Evolutionary conservation across 768 basidiomycete genomes (phyloP).

Genomic region (Boletus sp.): DNA sequence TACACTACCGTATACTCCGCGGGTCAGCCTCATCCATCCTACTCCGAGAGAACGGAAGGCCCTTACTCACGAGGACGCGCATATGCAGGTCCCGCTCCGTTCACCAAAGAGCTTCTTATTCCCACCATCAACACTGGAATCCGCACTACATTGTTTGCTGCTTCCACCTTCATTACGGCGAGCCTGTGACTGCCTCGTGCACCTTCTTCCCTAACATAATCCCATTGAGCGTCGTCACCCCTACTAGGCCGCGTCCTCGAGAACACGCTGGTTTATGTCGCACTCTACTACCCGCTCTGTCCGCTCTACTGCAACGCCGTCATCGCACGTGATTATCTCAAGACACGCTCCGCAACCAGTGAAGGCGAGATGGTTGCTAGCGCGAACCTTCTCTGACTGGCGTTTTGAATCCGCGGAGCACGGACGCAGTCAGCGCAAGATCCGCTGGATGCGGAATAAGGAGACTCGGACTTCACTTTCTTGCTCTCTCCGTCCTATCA

Average conservation of each 20-base stretch:
- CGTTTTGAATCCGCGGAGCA: background rate
- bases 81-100: background rate
- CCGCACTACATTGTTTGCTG: slow-evolving; percentile 12
- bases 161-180: background rate
- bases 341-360: background rate
- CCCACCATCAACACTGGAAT: slow-evolving; percentile 10
- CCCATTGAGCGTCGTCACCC: background rate
- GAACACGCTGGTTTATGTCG: slow-evolving; percentile 3
- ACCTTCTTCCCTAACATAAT: background rate
- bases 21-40: background rate
- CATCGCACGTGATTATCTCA: slow-evolving; percentile 5
- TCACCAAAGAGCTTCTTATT: slow-evolving; percentile 8
- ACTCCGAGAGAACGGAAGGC: background rate
- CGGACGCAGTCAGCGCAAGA: background rate
- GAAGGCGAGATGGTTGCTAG: background rate
- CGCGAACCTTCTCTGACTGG: background rate
- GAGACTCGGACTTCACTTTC: background rate
- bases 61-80: background rate
- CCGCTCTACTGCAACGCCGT: slow-evolving; percentile 12
- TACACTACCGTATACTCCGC: background rate
- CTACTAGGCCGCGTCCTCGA: background rate
- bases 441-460: background rate
- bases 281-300: slow-evolving; percentile 6
- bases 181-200: background rate
- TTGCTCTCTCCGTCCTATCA: background rate